phyloP scores from a whole-genome alignment of 495 filamentous ascomycete genomes.

The Amniculicola lignicola region DNA sequence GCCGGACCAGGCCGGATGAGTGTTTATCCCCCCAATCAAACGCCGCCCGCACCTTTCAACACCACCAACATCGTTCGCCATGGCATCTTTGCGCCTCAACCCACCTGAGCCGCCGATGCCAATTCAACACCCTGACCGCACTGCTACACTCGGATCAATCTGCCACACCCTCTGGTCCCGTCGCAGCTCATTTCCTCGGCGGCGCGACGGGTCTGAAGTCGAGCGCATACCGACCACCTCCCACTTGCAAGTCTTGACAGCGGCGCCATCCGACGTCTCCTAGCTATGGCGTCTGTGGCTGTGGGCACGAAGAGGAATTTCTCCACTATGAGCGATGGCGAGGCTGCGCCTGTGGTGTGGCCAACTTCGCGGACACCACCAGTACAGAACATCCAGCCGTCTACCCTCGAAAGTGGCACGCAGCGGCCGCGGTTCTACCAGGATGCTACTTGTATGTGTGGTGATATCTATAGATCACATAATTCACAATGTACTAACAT shows the following conservation, averaged over 20 bases:
- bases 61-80: too few relatives aligned
- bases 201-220: too few relatives aligned
- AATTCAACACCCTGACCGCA: too few relatives aligned
- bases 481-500: neutral
- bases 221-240: neutral
- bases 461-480: neutral
- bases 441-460: conserved; percentile 9
- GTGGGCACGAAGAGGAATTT: conserved; percentile 27
- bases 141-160: too few relatives aligned
- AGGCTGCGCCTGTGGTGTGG: neutral
- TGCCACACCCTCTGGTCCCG: too few relatives aligned
- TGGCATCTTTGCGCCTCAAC: too few relatives aligned
- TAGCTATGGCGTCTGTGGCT: conserved; percentile 23
- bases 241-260: neutral
- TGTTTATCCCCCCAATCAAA: too few relatives aligned
- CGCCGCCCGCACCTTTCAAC: too few relatives aligned
- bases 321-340: conserved; percentile 3
- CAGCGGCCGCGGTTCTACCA: neutral
- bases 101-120: too few relatives aligned
- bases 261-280: too few relatives aligned
- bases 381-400: neutral
- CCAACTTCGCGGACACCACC: neutral
- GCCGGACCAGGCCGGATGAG: neutral
- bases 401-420: neutral
- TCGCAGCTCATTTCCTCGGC: too few relatives aligned